Percentiles rank a stretch among this genome's conserved stretches.
phyloP scores from a whole-genome alignment of 2,329 filamentous ascomycete species.

The Phialophora verrucosa region DNA sequence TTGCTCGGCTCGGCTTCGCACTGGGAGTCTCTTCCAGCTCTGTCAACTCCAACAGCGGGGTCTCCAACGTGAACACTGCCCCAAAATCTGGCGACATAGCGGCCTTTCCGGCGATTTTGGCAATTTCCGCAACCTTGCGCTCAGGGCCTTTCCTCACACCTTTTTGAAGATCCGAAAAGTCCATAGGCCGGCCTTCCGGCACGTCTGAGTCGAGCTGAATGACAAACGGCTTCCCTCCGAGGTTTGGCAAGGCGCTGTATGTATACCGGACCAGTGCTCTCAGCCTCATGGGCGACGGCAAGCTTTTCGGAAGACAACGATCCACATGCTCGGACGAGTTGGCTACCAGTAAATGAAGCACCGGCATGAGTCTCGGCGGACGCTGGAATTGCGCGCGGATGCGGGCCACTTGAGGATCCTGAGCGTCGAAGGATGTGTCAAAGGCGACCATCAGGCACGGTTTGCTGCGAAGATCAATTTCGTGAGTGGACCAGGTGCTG shows the following conservation, averaged over 20 bases:
- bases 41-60: conserved; percentile 48
- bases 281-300: conserved; percentile 35
- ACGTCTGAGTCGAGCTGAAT: conserved; percentile 34
- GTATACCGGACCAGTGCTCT: conserved; percentile 37
- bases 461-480: conserved; percentile 47
- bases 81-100: conserved; percentile 47
- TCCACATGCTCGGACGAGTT: conserved; percentile 56
- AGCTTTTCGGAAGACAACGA: conserved; percentile 47
- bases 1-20: conserved; percentile 24
- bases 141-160: conserved; percentile 41
- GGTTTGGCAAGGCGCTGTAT: conserved; percentile 34
- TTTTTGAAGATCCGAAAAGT: conserved; percentile 44
- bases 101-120: conserved; percentile 27
- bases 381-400: conserved; percentile 46
- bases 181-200: conserved; percentile 35
- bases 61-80: conserved; percentile 47
- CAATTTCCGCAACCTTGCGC: conserved; percentile 31
- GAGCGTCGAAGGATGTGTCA: conserved; percentile 50
- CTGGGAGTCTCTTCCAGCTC: conserved; percentile 40
- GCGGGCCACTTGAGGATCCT: conserved; percentile 48
- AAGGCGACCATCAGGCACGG: conserved; percentile 49
- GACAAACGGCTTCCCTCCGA: conserved; percentile 36
- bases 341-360: conserved; percentile 52
- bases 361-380: conserved; percentile 46
- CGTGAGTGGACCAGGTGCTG: conserved; percentile 44